These are phyloP conservation scores for Pythium periplocum DNA, from an alignment of 352 stramenopile species.

Conservation along the genomic window DNA sequence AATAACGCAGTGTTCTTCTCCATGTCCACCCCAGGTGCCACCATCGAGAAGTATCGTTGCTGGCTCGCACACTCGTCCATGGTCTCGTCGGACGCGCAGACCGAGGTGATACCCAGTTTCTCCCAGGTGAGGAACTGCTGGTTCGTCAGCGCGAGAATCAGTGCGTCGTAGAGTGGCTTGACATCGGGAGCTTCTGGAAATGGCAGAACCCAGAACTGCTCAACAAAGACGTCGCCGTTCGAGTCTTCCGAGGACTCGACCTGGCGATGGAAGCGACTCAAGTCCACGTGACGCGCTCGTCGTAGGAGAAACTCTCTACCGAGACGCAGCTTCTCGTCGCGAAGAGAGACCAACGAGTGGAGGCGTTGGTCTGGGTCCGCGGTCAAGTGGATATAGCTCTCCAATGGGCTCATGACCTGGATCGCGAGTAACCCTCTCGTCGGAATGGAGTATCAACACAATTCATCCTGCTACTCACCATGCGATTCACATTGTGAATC, in stretches of 20 bases:
- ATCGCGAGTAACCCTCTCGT: too few relatives aligned
- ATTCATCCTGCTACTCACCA: too few relatives aligned
- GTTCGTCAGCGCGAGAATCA: not conserved
- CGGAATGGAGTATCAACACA: too few relatives aligned
- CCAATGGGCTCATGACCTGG: not conserved
- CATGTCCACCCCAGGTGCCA: not conserved
- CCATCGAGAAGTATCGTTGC: not conserved
- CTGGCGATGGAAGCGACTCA: not conserved
- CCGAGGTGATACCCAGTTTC: not conserved
- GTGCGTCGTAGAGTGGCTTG: constrained; percentile 1
- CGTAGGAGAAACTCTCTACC: constrained; percentile 5
- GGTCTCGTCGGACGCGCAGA: not conserved
- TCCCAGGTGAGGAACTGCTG: not conserved
- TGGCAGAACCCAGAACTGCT: not conserved
- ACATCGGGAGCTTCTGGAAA: not conserved
- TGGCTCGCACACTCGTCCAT: not conserved
- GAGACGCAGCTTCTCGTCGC: constrained; percentile 4
- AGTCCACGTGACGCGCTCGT: constrained; percentile 1
- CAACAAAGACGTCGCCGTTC: not conserved
- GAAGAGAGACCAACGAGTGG: not conserved
- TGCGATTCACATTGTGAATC: too few relatives aligned
- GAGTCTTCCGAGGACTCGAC: not conserved
- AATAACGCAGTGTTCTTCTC: constrained; percentile 7
- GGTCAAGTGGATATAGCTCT: constrained; percentile 7
- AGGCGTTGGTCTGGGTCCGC: constrained; percentile 1